Conservation (phyloP, 345 rosid genomes). For the Atalantia buxifolia region DNA sequence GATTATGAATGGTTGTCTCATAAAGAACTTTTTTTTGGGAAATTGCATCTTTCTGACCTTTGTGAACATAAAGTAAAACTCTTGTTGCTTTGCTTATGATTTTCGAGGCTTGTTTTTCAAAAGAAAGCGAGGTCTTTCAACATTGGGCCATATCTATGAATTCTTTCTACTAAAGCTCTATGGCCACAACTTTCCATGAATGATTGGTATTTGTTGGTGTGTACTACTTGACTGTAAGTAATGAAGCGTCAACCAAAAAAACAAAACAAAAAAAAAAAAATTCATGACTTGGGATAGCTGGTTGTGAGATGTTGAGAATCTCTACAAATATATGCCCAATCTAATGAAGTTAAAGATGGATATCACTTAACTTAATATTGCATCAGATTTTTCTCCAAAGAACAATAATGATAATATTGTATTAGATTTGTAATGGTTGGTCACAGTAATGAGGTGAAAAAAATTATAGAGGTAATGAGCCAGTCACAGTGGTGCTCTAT, state of each 20-base stretch:
- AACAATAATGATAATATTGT: too few species aligned
- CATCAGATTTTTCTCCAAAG: too few species aligned
- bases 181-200: slow-evolving; percentile 27
- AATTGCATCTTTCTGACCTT: slow-evolving; percentile 59
- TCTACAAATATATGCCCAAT: too few species aligned
- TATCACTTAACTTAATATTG: too few species aligned
- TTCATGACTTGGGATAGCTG: too few species aligned
- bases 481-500: too few species aligned
- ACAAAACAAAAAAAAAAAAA: background rate
- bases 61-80: slow-evolving; percentile 25
- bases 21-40: slow-evolving; percentile 37
- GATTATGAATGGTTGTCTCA: slow-evolving; percentile 21
- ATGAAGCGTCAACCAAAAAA: background rate
- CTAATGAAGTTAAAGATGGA: background rate
- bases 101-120: slow-evolving; percentile 11
- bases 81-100: slow-evolving; percentile 29
- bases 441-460: too few species aligned
- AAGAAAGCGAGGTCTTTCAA: background rate
- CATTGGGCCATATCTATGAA: slow-evolving; percentile 18
- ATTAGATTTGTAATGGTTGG: too few species aligned
- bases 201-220: slow-evolving; percentile 14
- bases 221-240: background rate
- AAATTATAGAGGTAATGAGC: too few species aligned
- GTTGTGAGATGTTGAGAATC: too few species aligned
- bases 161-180: background rate